Conservation (phyloP, 805 yeast species). For the Candida tallmaniae region DNA sequence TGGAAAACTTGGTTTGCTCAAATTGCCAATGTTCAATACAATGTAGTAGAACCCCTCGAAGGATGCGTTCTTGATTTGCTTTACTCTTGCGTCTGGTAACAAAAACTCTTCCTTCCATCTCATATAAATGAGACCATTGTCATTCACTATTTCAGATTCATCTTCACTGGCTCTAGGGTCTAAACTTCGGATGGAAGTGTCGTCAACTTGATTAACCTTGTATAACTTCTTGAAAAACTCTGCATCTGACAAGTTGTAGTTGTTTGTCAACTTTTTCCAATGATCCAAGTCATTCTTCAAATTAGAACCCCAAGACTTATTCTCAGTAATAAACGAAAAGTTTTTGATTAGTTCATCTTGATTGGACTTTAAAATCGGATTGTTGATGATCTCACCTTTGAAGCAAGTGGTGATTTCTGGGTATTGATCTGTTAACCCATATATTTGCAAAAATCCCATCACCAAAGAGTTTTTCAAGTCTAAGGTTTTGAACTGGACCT, state of each 20-base stretch:
- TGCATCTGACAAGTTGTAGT: constrained; percentile 45
- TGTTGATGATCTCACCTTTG: constrained; percentile 65
- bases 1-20: constrained; percentile 13
- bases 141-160: background rate
- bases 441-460: constrained; percentile 61
- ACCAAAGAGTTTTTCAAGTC: constrained; percentile 49
- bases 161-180: background rate
- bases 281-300: constrained; percentile 41
- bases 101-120: constrained; percentile 92
- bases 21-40: constrained; percentile 64
- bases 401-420: constrained; percentile 69
- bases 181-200: constrained; percentile 11
- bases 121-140: constrained; percentile 58
- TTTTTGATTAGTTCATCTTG: constrained; percentile 14
- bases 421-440: constrained; percentile 57
- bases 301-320: constrained; percentile 52
- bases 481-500: constrained; percentile 65
- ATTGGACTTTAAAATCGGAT: constrained; percentile 21
- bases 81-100: constrained; percentile 71
- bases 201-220: constrained; percentile 12
- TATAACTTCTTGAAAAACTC: constrained; percentile 24
- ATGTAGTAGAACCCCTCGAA: constrained; percentile 92
- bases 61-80: constrained; percentile 66
- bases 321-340: constrained; percentile 55
- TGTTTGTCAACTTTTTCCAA: constrained; percentile 46